A percentile compares a stretch with the other conserved stretches of the same genome.
Conservation (phyloP, 1,284 basidiomycete species). For the Ganoderma multipileum region DNA sequence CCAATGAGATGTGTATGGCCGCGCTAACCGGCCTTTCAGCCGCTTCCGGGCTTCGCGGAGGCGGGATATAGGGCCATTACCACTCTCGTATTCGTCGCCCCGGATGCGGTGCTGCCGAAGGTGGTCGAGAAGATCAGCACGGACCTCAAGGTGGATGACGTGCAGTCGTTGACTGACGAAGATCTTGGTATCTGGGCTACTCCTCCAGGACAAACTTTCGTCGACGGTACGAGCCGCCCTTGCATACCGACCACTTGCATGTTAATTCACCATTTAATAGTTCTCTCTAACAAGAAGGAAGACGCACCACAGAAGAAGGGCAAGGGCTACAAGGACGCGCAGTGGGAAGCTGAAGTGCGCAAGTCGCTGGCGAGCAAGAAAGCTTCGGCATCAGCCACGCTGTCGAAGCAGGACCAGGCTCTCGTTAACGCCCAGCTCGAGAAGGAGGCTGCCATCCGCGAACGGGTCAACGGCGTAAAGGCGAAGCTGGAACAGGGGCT, state of each 20-base stretch:
- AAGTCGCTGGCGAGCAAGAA: conserved; percentile 83
- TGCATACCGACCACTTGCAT: not conserved
- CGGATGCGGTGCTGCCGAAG: conserved; percentile 69
- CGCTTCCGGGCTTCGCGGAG: conserved; percentile 51
- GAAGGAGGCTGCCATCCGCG: conserved; percentile 76
- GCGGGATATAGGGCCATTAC: conserved; percentile 81
- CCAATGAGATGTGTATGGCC: not conserved
- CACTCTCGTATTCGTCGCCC: conserved; percentile 83
- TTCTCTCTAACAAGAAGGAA: conserved; percentile 65
- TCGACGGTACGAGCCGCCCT: conserved; percentile 66
- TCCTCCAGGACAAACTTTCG: conserved; percentile 78
- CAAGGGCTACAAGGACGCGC: conserved; percentile 86
- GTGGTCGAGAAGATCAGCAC: conserved; percentile 70
- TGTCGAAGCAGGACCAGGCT: conserved; percentile 87
- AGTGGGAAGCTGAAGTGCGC: conserved; percentile 94
- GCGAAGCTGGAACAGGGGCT: conserved; percentile 70
- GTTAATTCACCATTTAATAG: conserved; percentile 44
- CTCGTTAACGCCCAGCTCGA: conserved; percentile 82
- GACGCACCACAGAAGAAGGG: conserved; percentile 71
- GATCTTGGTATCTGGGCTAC: conserved; percentile 89
- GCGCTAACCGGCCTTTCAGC: conserved; percentile 2
- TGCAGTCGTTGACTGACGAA: conserved; percentile 71
- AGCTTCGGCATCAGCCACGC: conserved; percentile 49
- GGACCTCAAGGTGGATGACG: conserved; percentile 65
- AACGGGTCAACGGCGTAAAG: conserved; percentile 62